phyloP scores from a whole-genome alignment of 306 rosid species.

The Glycine soja region DNA sequence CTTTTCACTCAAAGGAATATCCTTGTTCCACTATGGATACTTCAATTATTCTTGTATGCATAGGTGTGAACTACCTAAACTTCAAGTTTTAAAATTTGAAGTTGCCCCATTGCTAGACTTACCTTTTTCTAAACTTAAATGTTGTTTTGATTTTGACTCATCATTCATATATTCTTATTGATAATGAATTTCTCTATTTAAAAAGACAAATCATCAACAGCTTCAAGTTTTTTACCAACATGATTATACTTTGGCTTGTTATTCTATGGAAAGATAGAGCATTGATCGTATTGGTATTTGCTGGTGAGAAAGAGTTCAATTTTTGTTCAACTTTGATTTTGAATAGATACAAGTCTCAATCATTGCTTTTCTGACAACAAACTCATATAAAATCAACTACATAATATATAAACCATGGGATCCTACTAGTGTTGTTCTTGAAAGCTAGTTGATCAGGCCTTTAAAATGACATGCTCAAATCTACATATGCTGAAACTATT shows the following conservation, averaged over 20 bases:
- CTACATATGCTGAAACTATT: slow-evolving; percentile 6
- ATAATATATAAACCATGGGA: slow-evolving; percentile 27
- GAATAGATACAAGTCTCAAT: slow-evolving; percentile 18
- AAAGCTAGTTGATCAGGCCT: slow-evolving; percentile 18
- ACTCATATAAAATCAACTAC: background rate
- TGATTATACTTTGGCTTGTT: slow-evolving; percentile 18
- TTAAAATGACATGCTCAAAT: slow-evolving; percentile 33
- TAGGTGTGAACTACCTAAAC: no score
- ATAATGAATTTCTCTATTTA: background rate
- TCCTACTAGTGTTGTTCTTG: slow-evolving; percentile 6
- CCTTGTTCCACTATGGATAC: no score
- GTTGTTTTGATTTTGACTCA: no score
- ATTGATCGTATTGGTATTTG: slow-evolving; percentile 13
- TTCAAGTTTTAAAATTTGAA: no score
- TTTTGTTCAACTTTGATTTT: slow-evolving; percentile 13
- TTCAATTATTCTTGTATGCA: no score
- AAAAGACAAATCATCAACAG: slow-evolving; percentile 9
- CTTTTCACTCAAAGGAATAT: no score
- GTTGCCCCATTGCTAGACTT: no score
- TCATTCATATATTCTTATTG: no score
- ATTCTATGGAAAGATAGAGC: slow-evolving; percentile 30
- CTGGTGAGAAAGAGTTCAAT: slow-evolving; percentile 1
- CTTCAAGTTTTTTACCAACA: slow-evolving; percentile 5
- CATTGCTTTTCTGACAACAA: background rate
- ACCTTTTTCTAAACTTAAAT: no score